Conservation (phyloP, 805 yeast species). For the Metschnikowia chrysomelidarum region DNA sequence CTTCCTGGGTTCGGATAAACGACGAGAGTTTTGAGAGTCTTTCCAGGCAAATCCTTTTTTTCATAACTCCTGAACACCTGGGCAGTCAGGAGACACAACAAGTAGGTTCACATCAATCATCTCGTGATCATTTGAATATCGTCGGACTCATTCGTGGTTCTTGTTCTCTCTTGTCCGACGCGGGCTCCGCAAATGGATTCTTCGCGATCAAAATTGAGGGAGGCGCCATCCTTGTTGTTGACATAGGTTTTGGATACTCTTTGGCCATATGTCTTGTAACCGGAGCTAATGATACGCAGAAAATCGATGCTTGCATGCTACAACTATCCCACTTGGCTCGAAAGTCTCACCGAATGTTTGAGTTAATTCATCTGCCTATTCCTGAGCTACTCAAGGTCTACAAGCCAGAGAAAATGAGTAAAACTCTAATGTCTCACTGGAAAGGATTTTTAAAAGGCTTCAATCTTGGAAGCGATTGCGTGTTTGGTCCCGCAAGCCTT, state of each 20-base stretch:
- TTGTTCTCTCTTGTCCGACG: constrained; percentile 28
- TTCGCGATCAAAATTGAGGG: constrained; percentile 26
- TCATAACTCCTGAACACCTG: constrained; percentile 19
- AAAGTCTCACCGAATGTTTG: constrained; percentile 26
- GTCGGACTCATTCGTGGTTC: constrained; percentile 40
- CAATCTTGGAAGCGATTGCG: constrained; percentile 21
- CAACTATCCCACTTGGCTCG: constrained; percentile 27
- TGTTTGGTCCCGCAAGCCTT: constrained; percentile 22
- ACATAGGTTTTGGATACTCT: constrained; percentile 25
- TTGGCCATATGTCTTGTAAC: constrained; percentile 28
- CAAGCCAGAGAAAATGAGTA: constrained; percentile 18
- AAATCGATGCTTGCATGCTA: constrained; percentile 21
- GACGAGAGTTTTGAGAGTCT: constrained; percentile 32
- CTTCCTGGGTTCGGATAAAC: constrained; percentile 23
- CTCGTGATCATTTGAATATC: constrained; percentile 27
- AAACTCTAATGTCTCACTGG: constrained; percentile 28
- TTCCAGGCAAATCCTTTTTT: constrained; percentile 33
- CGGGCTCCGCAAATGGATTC: constrained; percentile 17
- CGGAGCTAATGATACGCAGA: constrained; percentile 12
- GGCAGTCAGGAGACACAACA: constrained; percentile 3
- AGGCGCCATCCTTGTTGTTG: constrained; percentile 26
- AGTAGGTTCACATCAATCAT: background rate
- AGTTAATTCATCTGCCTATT: constrained; percentile 28
- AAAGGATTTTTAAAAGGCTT: constrained; percentile 25
- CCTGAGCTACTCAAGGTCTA: constrained; percentile 16